phyloP scores from a whole-genome alignment of 495 filamentous ascomycete species.

The Clavariopsis aquatica region DNA sequence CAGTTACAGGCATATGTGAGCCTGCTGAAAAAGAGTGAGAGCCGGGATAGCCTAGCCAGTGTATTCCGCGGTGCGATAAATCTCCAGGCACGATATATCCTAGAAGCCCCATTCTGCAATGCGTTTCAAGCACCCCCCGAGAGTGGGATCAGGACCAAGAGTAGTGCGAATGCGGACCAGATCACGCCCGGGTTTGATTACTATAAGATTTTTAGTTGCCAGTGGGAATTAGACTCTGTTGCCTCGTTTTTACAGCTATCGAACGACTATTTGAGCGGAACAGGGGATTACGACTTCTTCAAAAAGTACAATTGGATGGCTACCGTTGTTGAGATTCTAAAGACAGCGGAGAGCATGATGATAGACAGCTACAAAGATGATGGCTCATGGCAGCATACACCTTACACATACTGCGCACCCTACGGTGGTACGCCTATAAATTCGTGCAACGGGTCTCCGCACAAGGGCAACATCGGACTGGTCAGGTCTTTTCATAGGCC shows the following conservation, averaged over 20 bases:
- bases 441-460: conserved; percentile 60
- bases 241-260: conserved; percentile 65
- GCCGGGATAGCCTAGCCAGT: conserved; percentile 54
- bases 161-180: conserved; percentile 50
- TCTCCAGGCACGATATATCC: conserved; percentile 63
- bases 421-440: conserved; percentile 61
- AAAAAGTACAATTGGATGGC: conserved; percentile 59
- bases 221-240: conserved; percentile 67
- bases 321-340: conserved; percentile 56
- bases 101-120: conserved; percentile 64
- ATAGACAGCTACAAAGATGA: conserved; percentile 57
- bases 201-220: conserved; percentile 60
- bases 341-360: conserved; percentile 59
- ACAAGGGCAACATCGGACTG: conserved; percentile 58
- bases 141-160: conserved; percentile 54
- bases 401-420: conserved; percentile 61
- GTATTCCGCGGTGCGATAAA: conserved; percentile 67
- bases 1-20: conserved; percentile 65
- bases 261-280: conserved; percentile 56
- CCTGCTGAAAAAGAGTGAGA: conserved; percentile 53
- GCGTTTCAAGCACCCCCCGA: conserved; percentile 63
- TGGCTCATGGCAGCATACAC: conserved; percentile 55
- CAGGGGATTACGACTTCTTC: conserved; percentile 60
- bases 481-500: conserved; percentile 64
- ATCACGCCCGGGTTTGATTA: conserved; percentile 54